phyloP scores from a whole-genome alignment of 129 eudicot species.

The Apium graveolens region DNA sequence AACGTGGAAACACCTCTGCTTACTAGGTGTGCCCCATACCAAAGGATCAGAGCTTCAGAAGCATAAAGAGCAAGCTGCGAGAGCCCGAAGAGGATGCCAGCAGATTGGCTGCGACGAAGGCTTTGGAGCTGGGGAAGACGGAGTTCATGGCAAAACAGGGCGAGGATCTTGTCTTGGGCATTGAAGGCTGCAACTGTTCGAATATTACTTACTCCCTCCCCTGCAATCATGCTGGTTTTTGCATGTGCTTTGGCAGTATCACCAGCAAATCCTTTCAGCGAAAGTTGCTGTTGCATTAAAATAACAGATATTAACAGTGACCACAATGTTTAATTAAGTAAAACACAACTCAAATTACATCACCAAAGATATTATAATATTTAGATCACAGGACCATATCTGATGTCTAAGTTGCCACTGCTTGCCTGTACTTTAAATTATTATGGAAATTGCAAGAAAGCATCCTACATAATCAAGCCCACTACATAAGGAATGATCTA shows the following conservation, averaged over 20 bases:
- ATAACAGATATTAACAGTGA: constrained; percentile 14
- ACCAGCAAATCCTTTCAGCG: constrained; percentile 92
- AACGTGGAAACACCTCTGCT: constrained; percentile 67
- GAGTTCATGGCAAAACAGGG: constrained; percentile 62
- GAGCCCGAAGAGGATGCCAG: constrained; percentile 77
- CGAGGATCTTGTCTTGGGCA: constrained; percentile 77
- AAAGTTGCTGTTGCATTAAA: constrained; percentile 63
- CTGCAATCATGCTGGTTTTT: constrained; percentile 97
- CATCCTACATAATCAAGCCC: not conserved
- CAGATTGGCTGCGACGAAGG: constrained; percentile 58
- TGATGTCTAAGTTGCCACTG: not conserved
- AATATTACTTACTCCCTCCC: constrained; percentile 97
- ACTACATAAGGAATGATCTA: not conserved
- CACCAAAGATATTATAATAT: not conserved
- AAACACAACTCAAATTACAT: not conserved
- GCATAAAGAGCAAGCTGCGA: constrained; percentile 91
- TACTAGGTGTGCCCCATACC: constrained; percentile 93
- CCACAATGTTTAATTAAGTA: not conserved
- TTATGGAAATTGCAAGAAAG: not conserved
- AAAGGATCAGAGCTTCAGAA: constrained; percentile 87
- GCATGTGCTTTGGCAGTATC: constrained; percentile 99
- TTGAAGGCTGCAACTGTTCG: constrained; percentile 94
- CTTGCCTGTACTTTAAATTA: not conserved
- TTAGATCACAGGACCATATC: constrained; percentile 2
- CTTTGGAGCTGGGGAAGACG: constrained; percentile 66